Conservation (phyloP, 768 basidiomycete species). For the Lactarius akahatsu region DNA sequence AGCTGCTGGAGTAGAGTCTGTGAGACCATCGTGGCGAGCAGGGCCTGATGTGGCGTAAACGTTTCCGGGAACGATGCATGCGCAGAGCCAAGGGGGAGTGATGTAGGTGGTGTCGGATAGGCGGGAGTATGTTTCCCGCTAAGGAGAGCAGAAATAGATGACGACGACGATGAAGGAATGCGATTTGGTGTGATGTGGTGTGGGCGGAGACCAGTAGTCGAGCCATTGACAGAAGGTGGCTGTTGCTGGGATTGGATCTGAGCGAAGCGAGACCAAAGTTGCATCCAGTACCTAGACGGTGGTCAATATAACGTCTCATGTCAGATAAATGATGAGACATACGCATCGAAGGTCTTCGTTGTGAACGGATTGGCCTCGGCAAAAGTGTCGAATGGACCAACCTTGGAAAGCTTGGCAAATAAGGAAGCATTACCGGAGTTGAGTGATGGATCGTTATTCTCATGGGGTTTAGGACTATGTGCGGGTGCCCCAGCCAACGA, state of each 20-base stretch:
- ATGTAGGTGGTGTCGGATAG: constrained; percentile 47
- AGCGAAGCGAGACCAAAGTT: constrained; percentile 88
- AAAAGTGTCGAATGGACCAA: constrained; percentile 68
- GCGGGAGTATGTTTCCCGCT: constrained; percentile 45
- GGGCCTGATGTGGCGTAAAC: constrained; percentile 42
- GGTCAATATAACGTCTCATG: constrained; percentile 16
- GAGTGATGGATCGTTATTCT: constrained; percentile 76
- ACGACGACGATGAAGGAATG: constrained; percentile 18
- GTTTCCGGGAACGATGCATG: constrained; percentile 33
- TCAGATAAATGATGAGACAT: constrained; percentile 37
- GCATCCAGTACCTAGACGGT: constrained; percentile 67
- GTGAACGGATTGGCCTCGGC: constrained; percentile 80
- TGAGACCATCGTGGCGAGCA: constrained; percentile 69
- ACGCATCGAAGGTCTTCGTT: constrained; percentile 82
- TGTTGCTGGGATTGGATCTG: constrained; percentile 52
- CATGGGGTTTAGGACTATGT: constrained; percentile 46
- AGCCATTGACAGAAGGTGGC: constrained; percentile 29
- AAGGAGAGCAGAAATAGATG: constrained; percentile 37
- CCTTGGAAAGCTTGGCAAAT: constrained; percentile 34
- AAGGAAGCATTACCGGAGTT: constrained; percentile 44
- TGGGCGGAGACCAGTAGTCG: constrained; percentile 38
- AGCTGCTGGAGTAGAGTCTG: constrained; percentile 73
- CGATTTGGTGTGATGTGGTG: constrained; percentile 37
- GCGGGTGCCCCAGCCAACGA: constrained; percentile 25
- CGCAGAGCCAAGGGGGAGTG: constrained; percentile 38